These are phyloP conservation scores for Ulota crispa DNA, from an alignment of 225 moss, liverwort and hornwort genomes.

Conservation along the genomic window DNA sequence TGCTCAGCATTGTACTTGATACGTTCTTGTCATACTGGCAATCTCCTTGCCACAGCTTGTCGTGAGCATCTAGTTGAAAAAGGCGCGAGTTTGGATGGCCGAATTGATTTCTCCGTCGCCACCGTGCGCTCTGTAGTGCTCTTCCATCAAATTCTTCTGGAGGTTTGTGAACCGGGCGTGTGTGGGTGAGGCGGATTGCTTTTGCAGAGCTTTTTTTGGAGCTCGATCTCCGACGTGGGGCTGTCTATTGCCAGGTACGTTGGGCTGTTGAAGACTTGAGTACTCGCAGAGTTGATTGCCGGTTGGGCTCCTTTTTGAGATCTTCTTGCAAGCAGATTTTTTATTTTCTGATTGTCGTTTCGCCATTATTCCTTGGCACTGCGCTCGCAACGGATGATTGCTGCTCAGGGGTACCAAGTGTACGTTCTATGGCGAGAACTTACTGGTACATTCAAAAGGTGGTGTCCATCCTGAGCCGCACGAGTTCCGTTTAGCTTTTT, in stretches of 20 bases:
- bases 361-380: not conserved
- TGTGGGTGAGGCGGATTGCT: not conserved
- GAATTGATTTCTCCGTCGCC: not conserved
- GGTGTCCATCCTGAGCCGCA: not conserved
- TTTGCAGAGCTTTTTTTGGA: not conserved
- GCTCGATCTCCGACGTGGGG: not conserved
- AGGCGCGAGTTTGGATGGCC: not conserved
- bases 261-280: not conserved
- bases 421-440: no score
- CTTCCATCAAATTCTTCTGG: not conserved
- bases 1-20: not conserved
- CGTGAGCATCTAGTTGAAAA: not conserved
- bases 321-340: not conserved
- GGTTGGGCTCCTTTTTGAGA: not conserved
- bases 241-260: not conserved
- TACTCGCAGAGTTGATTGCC: not conserved
- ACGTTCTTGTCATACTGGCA: not conserved
- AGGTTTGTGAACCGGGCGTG: not conserved
- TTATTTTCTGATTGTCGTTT: not conserved
- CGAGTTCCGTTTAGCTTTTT: not conserved
- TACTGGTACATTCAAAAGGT: not conserved
- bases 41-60: not conserved
- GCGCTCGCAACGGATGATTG: not conserved
- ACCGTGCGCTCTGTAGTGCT: not conserved
- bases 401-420: not conserved